A percentile compares a stretch with the other conserved stretches of the same genome.
phyloP scores from a whole-genome alignment of 805 yeast species.

The Metschnikowia arizonensis region DNA sequence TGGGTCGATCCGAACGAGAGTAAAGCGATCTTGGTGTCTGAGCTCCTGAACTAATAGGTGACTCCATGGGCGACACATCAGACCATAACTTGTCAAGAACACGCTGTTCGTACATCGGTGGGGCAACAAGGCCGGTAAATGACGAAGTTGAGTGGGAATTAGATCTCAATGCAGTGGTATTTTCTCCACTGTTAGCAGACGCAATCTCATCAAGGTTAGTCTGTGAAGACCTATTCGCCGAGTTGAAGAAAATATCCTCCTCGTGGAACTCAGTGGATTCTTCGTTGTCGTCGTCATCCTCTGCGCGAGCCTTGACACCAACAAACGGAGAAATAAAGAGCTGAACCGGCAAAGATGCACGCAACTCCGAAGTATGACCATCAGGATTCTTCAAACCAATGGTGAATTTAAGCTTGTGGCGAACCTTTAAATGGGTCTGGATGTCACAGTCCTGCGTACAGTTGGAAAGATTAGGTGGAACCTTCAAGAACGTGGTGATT shows the following conservation, averaged over 20 bases:
- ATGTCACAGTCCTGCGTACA: conserved; percentile 88
- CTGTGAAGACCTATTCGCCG: conserved; percentile 7
- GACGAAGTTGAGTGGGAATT: conserved; percentile 29
- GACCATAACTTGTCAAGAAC: conserved; percentile 77
- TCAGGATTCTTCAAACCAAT: conserved; percentile 80
- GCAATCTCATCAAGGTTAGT: conserved; percentile 12
- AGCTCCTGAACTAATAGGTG: conserved; percentile 42
- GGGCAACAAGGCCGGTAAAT: conserved; percentile 56
- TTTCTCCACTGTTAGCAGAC: conserved; percentile 8
- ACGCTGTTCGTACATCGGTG: conserved; percentile 80
- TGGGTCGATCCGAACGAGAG: conserved; percentile 8
- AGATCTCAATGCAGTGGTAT: conserved; percentile 16
- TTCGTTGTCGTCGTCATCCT: conserved; percentile 20
- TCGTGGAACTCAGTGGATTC: conserved; percentile 13
- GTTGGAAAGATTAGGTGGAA: conserved; percentile 71
- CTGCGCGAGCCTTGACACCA: conserved; percentile 52
- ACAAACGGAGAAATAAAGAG: conserved; percentile 80
- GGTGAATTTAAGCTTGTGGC: conserved; percentile 82
- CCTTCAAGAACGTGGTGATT: conserved; percentile 49
- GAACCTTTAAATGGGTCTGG: conserved; percentile 64
- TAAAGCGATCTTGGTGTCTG: conserved; percentile 32
- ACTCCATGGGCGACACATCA: conserved; percentile 52
- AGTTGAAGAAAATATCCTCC: conserved; percentile 30
- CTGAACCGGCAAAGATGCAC: conserved; percentile 84
- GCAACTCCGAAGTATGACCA: conserved; percentile 85